These are phyloP conservation scores for Aegilops umbellulata DNA, from an alignment of 176 grass and related monocot genomes.

Conservation along the genomic window DNA sequence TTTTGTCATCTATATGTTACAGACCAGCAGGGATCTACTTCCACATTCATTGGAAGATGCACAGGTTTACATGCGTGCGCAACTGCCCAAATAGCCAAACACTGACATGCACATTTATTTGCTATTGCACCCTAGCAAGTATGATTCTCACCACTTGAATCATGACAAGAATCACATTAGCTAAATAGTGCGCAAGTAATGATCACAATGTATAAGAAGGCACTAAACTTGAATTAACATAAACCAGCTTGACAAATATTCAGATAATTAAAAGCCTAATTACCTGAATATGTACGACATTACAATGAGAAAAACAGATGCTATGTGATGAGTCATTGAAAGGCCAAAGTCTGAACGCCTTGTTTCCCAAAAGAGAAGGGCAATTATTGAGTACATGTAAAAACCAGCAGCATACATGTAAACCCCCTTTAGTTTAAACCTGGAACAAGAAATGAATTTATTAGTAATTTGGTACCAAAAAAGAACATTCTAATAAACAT, in stretches of 20 bases:
- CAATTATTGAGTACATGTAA: conserved; percentile 85
- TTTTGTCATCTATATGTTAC: background rate
- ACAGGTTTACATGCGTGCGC: background rate
- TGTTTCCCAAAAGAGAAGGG: conserved; percentile 84
- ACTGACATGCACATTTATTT: conserved; percentile 11
- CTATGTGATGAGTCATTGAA: conserved; percentile 78
- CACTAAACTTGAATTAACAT: background rate
- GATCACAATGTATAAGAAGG: background rate
- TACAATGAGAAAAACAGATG: conserved; percentile 61
- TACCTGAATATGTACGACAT: conserved; percentile 91
- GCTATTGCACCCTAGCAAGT: background rate
- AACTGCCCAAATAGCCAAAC: background rate
- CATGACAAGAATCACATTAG: background rate
- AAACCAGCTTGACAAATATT: background rate
- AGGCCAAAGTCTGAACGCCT: conserved; percentile 72
- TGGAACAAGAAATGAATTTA: conserved; percentile 8
- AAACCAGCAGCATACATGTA: conserved; percentile 90
- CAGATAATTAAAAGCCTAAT: conserved; percentile 3
- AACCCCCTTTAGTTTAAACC: conserved; percentile 70
- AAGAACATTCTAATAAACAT: conserved; percentile 4
- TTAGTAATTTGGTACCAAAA: background rate
- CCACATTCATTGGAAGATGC: background rate
- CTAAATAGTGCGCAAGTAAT: background rate
- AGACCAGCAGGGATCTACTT: background rate
- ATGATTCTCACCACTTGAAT: background rate